A percentile compares a stretch with the other conserved stretches of the same genome.
Conservation (phyloP, 768 basidiomycete genomes). For the Megacollybia marginata region DNA sequence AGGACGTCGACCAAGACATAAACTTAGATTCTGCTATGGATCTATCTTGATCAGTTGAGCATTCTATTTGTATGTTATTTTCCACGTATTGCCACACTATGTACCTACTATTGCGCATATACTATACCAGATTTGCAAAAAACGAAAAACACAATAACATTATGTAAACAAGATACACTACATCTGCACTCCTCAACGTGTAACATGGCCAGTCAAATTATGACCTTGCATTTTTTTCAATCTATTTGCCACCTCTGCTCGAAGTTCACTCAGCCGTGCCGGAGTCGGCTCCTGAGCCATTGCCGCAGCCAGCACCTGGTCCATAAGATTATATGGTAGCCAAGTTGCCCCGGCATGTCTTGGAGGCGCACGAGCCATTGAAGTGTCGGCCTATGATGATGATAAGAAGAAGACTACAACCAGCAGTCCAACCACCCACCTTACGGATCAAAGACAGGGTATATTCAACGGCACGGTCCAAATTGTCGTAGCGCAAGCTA, state of each 20-base stretch:
- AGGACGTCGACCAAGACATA: not conserved
- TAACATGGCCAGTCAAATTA: not conserved
- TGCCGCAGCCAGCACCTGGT: conserved; percentile 69
- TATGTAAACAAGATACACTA: no score
- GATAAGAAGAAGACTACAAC: conserved; percentile 1
- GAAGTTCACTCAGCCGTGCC: conserved; percentile 42
- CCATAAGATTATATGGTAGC: conserved; percentile 79
- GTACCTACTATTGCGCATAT: no score
- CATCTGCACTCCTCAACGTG: no score
- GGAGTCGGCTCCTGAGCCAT: conserved; percentile 44
- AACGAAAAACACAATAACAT: no score
- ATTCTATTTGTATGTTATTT: no score
- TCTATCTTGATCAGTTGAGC: not conserved
- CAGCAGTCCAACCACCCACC: conserved; percentile 31
- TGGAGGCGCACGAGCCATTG: conserved; percentile 42
- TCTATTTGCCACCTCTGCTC: conserved; percentile 53
- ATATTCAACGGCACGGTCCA: conserved; percentile 72
- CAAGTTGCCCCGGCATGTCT: conserved; percentile 59
- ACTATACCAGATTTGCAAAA: no score
- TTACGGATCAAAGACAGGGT: conserved; percentile 64
- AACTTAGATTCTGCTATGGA: not conserved
- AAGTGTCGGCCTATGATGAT: conserved; percentile 40
- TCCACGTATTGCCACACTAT: no score
- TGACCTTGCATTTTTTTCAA: conserved; percentile 65
- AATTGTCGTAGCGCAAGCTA: conserved; percentile 70